Evolutionary conservation across 2,329 filamentous ascomycete species (phyloP).

Genomic region (Cercospora berteroae): DNA sequence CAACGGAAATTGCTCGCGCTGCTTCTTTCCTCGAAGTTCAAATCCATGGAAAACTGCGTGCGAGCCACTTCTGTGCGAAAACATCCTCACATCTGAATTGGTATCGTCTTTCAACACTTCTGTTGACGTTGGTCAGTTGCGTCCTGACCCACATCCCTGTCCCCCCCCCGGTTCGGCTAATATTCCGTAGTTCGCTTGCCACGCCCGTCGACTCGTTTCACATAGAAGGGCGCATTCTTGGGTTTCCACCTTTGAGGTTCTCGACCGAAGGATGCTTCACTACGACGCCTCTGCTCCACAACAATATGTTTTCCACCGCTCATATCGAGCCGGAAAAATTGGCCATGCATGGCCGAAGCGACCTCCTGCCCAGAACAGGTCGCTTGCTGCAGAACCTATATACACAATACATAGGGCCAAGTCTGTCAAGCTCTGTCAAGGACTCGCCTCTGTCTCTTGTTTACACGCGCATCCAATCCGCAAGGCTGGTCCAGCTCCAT

Average conservation of each 20-base stretch:
- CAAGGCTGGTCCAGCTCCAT: not conserved
- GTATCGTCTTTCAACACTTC: not conserved
- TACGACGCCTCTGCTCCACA: not conserved
- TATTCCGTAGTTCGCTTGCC: constrained; percentile 3
- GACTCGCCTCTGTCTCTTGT: constrained; percentile 6
- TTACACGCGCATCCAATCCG: constrained; percentile 12
- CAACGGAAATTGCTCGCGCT: not conserved
- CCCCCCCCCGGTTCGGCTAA: not conserved
- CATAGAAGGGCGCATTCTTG: not conserved
- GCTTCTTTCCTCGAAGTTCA: not conserved
- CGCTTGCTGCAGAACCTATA: not conserved
- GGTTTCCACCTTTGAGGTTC: constrained; percentile 1
- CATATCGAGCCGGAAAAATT: not conserved
- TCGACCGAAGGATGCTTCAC: not conserved
- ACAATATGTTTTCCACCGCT: not conserved
- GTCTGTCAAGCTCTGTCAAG: constrained; percentile 16
- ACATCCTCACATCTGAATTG: not conserved
- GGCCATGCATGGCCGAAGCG: not conserved
- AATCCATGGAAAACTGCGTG: not conserved
- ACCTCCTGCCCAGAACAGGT: not conserved
- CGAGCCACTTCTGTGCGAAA: not conserved
- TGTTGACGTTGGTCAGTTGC: not conserved
- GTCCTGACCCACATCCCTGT: not conserved
- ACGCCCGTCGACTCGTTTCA: constrained; percentile 11
- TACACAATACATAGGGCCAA: constrained; percentile 21